Conservation (phyloP, 176 grass and related monocot species). For the Melocanna baccifera region DNA sequence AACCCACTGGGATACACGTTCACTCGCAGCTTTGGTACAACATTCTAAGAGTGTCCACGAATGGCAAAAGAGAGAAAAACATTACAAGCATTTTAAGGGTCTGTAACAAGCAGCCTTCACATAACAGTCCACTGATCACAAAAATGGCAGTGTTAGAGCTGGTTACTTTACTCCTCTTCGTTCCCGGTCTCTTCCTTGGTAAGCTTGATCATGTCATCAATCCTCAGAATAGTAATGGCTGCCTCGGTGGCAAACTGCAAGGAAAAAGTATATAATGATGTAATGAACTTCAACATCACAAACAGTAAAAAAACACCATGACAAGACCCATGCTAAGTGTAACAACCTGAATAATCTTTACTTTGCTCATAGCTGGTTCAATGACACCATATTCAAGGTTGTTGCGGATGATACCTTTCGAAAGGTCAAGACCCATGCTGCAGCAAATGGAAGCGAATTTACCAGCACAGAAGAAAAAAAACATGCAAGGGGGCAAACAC, state of each 20-base stretch:
- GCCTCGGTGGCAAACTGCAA: conserved; percentile 88
- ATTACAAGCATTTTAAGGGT: not conserved
- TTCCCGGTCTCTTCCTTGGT: conserved; percentile 65
- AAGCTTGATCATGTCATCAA: conserved; percentile 97
- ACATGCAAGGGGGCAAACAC: not conserved
- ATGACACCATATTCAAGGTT: conserved; percentile 91
- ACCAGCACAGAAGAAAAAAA: not conserved
- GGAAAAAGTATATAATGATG: not conserved
- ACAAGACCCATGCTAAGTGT: not conserved
- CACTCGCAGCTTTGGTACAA: not conserved
- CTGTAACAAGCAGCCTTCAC: not conserved
- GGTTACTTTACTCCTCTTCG: conserved; percentile 53
- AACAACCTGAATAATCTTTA: conserved; percentile 75
- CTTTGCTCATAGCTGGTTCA: conserved; percentile 96
- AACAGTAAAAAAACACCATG: not conserved
- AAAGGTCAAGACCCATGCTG: conserved; percentile 92
- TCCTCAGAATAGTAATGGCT: conserved; percentile 90
- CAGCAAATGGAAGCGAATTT: not conserved
- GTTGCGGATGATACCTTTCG: conserved; percentile 70
- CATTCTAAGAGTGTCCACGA: not conserved
- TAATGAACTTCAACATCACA: not conserved
- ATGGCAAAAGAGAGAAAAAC: not conserved
- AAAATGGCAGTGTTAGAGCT: not conserved
- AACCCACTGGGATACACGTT: not conserved
- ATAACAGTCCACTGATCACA: not conserved